These are phyloP conservation scores for Fusarium drepaniforme DNA, from an alignment of 2,329 filamentous ascomycete species.

Conservation along the genomic window DNA sequence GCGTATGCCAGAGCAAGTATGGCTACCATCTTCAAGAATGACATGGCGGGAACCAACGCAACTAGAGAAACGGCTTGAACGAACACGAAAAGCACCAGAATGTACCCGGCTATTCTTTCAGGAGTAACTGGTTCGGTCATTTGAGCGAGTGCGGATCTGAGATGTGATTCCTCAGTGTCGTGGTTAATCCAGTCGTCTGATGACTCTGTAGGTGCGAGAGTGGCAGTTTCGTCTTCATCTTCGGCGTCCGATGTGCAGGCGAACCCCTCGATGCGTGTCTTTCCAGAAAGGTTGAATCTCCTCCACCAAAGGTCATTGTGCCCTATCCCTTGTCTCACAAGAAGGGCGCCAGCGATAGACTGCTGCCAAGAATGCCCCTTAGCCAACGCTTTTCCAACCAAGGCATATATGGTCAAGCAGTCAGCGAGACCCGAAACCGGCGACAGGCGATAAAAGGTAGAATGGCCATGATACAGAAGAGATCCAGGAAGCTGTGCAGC, in stretches of 20 bases:
- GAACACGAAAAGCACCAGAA: neutral
- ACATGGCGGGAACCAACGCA: neutral
- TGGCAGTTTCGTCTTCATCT: neutral
- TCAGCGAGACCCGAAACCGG: neutral
- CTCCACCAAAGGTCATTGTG: neutral
- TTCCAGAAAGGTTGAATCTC: neutral
- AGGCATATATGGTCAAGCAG: neutral
- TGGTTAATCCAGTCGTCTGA: neutral
- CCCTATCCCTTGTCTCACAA: neutral
- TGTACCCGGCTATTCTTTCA: neutral
- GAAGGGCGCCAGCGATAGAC: neutral
- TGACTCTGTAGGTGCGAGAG: neutral
- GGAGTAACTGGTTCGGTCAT: neutral
- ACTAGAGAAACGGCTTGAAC: neutral
- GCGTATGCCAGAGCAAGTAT: neutral
- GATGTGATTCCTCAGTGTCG: neutral
- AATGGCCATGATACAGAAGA: neutral
- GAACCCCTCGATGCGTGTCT: neutral
- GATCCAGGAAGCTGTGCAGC: neutral
- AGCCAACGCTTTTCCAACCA: neutral
- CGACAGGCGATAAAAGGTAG: neutral
- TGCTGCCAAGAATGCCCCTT: neutral
- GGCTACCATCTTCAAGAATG: neutral
- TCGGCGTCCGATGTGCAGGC: neutral
- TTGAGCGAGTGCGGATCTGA: neutral